Evolutionary conservation across 495 filamentous ascomycete species (phyloP).

Genomic region (Neurospora cerealis): DNA sequence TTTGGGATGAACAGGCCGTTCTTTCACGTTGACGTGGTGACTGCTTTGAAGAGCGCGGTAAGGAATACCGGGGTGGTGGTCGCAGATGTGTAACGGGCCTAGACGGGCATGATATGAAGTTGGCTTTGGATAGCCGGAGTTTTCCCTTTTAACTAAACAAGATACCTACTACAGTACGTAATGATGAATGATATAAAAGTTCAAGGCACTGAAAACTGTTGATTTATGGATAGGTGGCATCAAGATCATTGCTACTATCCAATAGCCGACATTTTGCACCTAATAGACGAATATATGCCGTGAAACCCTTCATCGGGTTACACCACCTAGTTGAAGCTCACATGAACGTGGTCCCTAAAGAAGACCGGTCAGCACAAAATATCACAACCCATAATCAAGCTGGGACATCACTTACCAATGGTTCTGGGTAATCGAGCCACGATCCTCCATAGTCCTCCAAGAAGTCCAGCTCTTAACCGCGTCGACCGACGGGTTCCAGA

Average conservation of each 20-base stretch:
- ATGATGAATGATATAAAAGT: not conserved
- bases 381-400: not conserved
- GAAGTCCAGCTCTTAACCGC: constrained; percentile 22
- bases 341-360: constrained; percentile 15
- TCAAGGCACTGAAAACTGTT: not conserved
- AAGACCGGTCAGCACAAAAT: not conserved
- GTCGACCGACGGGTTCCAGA: constrained; percentile 31
- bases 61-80: constrained; percentile 1
- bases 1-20: constrained; percentile 42
- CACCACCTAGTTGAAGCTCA: constrained; percentile 11
- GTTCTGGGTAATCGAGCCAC: constrained; percentile 26
- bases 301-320: not conserved
- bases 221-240: not conserved
- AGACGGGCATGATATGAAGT: not conserved
- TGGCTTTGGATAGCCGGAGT: not conserved
- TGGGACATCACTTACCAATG: constrained; percentile 23
- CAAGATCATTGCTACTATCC: too few species aligned
- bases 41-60: constrained; percentile 45
- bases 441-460: constrained; percentile 34
- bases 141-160: not conserved
- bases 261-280: not conserved
- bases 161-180: not conserved
- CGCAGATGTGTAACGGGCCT: not conserved
- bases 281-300: not conserved
- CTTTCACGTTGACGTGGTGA: constrained; percentile 57